Base-by-base conservation (phyloP, 768 basidiomycete species). In the Suillus luteus region DNA sequence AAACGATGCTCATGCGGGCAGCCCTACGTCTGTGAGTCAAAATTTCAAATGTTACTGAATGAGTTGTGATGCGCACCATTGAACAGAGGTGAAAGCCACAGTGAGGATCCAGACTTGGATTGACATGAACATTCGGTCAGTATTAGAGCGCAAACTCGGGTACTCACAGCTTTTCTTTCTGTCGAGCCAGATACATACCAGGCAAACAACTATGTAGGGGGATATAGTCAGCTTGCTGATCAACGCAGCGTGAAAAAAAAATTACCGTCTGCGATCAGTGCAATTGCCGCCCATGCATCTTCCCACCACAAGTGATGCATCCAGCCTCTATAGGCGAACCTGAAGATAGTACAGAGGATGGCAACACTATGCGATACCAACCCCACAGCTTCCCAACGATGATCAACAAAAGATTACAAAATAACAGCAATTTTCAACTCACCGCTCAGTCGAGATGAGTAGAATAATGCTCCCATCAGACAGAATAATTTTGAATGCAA, bases 261-360 rank as follows among this genome's bases (percentile, higher is more conserved):
- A 35, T 6, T 7, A 55, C 54, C 33, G 14, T 74, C 73, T 17
- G 27, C 46, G n/a, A 14, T 44, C 11, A 75, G 65, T 7, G 71
- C 74, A 1, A 72, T 51, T n/a, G 61, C 57, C 7, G 71, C 71
- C 67, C 66, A 72, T 6, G 48, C 62, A 41, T 75, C 75, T 48
- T 76, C 74, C 75, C 73, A 75, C 73, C 74, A 72, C 27, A 75
- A 70, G 24, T 55, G 55, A 9, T 59, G 40, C 54, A 61, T 70
- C 43, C 65, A 61, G 64, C 66, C 66, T 37, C 73, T 68, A 55
- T 70, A 70, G 6, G 8, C 1, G 10, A 76, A 14, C 59, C 73
- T 66, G 27, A 75, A 70, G 5, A 68, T 6, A 14, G 74, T 76
- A 49, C 64, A 62, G 17, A 62, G 37, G n/a, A 76, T 69, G 27